A percentile compares a stretch with the other conserved stretches of the same genome.
Evolutionary conservation across 2,329 filamentous ascomycete genomes (phyloP).

Genomic region (Xylariaceae sp.): DNA sequence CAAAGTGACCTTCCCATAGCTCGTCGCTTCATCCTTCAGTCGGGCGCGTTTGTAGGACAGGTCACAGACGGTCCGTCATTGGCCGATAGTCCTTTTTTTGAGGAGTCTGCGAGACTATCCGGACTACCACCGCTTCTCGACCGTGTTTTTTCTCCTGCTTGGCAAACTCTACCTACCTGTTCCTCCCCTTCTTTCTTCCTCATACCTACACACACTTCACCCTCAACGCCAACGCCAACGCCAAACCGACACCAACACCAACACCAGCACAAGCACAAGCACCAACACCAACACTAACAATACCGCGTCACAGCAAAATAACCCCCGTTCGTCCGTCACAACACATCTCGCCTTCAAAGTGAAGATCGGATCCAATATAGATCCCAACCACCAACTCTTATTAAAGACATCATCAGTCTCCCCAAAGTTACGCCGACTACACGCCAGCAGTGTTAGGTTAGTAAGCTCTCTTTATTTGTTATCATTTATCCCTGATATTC

Average conservation of each 20-base stretch:
- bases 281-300: background rate
- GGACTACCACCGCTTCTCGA: slow-evolving; percentile 1
- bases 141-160: background rate
- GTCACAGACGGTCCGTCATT: slow-evolving; percentile 14
- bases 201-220: background rate
- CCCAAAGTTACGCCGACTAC: no score
- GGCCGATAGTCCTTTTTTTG: slow-evolving; percentile 6
- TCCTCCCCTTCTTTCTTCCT: background rate
- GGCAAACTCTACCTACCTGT: background rate
- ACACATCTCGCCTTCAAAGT: no score
- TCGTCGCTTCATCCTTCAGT: background rate
- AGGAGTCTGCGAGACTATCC: slow-evolving; percentile 1
- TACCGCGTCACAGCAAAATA: background rate
- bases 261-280: background rate
- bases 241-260: no score
- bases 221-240: no score
- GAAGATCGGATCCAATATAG: no score
- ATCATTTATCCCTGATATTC: no score
- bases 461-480: no score
- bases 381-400: no score
- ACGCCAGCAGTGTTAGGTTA: no score
- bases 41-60: slow-evolving; percentile 26
- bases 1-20: background rate
- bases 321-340: no score
- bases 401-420: no score